Conservation (phyloP, 257 asterid species). For the Asclepias syriaca region DNA sequence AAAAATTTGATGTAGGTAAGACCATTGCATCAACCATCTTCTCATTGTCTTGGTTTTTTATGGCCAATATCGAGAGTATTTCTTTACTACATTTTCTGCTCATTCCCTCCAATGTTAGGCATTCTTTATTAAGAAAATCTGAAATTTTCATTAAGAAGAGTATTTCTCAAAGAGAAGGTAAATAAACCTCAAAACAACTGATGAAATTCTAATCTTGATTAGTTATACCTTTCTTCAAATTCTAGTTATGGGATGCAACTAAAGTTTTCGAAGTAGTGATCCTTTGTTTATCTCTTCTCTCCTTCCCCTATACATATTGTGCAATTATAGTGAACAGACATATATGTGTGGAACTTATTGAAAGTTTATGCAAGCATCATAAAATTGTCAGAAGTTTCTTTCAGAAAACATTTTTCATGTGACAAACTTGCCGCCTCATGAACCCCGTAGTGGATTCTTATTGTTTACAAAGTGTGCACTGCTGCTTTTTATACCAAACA, state of each 20-base stretch:
- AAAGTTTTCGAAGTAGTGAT: background rate
- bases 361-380: background rate
- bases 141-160: background rate
- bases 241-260: background rate
- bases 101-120: background rate
- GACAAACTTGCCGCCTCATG: background rate
- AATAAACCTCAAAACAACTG: background rate
- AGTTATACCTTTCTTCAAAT: background rate
- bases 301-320: background rate
- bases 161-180: background rate
- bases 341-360: background rate
- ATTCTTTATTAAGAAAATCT: background rate
- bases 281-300: background rate
- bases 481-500: background rate
- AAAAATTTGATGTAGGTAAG: conserved; percentile 73
- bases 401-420: background rate
- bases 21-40: conserved; percentile 5
- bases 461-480: background rate
- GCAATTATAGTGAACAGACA: background rate
- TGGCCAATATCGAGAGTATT: background rate
- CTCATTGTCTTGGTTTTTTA: background rate
- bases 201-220: background rate
- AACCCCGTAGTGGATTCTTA: background rate
- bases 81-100: no score
- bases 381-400: background rate